Base-by-base conservation (phyloP, 192 early-diverging fungal genomes). In the Phlyctochytrium planicorne region DNA sequence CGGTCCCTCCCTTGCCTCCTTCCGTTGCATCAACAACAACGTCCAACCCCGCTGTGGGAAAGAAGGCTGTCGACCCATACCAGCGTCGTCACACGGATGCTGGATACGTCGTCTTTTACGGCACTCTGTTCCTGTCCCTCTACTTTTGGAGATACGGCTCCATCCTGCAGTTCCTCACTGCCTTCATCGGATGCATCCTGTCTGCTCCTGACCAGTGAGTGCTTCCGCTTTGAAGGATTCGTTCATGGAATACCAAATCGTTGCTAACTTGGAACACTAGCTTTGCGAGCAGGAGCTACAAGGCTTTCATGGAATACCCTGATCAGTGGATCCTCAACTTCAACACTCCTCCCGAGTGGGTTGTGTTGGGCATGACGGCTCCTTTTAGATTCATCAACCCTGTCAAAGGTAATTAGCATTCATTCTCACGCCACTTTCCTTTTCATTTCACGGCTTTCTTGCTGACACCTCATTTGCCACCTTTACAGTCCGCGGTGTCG, bases 301-400 rank as follows among this genome's bases (percentile, higher is more conserved):
- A 62, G 25, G 61, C 61, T 4, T 62, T 62, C 50, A 62, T 62
- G 61, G 61, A 47, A 24, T 62, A 34, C 20, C 61, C 61, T 23
- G 34, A 62, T 25, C 34, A 23, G 25, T 35, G 14, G 35, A 6
- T 62, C 25, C 34, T 55, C 4, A 25, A 62, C 34, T 24, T n/a
- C 34, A 36, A 34, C 14, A 6, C 4, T 34, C 31, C 31, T 34
- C 31, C 61, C 27, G 50, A 55, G 24, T 24, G 10, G 4, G 35
- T 62, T 10, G 27, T 57, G 14, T 57, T 20, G 14, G 27, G 6
- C 20, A 25, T 57, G 20, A 57, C 27, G 12, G 10, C 10, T 6
- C 55, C 55, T 6, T 57, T 57, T 27, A 6, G 55, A 4, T 57
- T 57, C 55, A 6, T 62, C 24, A 36, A 36, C 61, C 61, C 61